Evolutionary conservation across 495 filamentous ascomycete genomes (phyloP).

Genomic region (Penicillium antarcticum): DNA sequence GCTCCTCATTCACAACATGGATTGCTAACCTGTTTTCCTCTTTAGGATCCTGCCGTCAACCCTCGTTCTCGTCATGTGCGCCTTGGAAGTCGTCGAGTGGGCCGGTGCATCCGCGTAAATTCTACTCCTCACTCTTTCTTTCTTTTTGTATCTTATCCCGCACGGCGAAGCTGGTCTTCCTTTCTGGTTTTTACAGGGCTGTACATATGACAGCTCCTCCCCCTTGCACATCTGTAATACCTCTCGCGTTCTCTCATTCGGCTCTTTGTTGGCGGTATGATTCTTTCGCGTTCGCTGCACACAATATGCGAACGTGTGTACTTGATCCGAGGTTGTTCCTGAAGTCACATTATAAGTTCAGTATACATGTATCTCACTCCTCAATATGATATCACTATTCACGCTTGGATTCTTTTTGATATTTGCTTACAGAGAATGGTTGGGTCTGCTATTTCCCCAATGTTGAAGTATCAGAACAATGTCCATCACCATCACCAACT

Average conservation of each 20-base stretch:
- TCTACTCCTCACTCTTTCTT: neutral
- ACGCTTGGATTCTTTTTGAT: neutral
- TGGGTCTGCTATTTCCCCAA: neutral
- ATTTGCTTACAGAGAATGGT: no score
- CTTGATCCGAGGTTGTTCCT: no score
- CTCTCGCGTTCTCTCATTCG: neutral
- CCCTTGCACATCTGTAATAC: neutral
- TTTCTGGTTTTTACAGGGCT: neutral
- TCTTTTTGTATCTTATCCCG: neutral
- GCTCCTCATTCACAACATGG: neutral
- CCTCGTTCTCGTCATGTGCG: slow-evolving; percentile 82
- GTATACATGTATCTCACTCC: no score
- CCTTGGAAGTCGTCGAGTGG: slow-evolving; percentile 93
- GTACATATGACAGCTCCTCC: no score
- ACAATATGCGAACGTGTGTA: neutral
- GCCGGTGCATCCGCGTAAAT: slow-evolving; percentile 37
- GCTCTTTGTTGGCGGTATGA: slow-evolving; percentile 1
- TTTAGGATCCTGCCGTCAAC: slow-evolving; percentile 90
- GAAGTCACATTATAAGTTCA: no score
- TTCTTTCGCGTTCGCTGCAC: neutral
- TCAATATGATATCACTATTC: no score
- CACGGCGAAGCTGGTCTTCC: slow-evolving; percentile 7
- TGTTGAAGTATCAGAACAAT: neutral
- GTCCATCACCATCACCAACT: slow-evolving; percentile 11
- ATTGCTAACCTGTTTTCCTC: slow-evolving; percentile 21